phyloP scores from a whole-genome alignment of 2,329 filamentous ascomycete species.

The Colletotrichum sp. region DNA sequence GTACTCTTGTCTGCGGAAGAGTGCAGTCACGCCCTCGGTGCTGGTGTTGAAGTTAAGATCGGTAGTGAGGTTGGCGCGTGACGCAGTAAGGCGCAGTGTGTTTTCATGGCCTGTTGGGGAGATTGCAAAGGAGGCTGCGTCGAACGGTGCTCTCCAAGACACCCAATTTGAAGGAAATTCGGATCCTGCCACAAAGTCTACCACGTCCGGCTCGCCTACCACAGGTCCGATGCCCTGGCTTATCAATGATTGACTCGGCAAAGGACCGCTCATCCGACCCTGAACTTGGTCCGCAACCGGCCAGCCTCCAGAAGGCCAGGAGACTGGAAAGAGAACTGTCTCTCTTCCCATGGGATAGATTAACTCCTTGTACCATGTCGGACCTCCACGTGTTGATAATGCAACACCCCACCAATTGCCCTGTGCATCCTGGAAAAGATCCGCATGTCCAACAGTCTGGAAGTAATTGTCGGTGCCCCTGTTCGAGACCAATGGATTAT shows the following conservation, averaged over 20 bases:
- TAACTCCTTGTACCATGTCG: constrained; percentile 30
- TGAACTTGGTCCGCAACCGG: background rate
- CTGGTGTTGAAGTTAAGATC: background rate
- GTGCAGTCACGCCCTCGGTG: background rate
- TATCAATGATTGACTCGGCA: background rate
- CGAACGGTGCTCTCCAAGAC: background rate
- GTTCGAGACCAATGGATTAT: constrained; percentile 51
- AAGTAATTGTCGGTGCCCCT: constrained; percentile 40
- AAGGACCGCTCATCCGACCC: background rate
- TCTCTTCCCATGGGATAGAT: constrained; percentile 61
- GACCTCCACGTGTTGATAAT: constrained; percentile 48
- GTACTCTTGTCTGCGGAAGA: background rate
- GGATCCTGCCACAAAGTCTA: background rate
- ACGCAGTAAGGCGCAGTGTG: background rate
- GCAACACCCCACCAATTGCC: constrained; percentile 59
- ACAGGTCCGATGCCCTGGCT: background rate
- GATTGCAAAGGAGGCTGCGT: background rate
- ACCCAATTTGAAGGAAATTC: background rate
- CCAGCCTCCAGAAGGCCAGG: background rate
- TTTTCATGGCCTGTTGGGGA: background rate
- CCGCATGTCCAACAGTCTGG: constrained; percentile 47
- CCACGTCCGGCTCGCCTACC: background rate
- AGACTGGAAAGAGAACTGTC: constrained; percentile 49
- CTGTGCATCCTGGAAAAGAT: constrained; percentile 44
- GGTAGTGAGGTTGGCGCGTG: background rate